Percentiles rank a stretch among this genome's conserved stretches.
phyloP scores from a whole-genome alignment of 2,329 filamentous ascomycete species.

The Hirsutella minnesotensis region DNA sequence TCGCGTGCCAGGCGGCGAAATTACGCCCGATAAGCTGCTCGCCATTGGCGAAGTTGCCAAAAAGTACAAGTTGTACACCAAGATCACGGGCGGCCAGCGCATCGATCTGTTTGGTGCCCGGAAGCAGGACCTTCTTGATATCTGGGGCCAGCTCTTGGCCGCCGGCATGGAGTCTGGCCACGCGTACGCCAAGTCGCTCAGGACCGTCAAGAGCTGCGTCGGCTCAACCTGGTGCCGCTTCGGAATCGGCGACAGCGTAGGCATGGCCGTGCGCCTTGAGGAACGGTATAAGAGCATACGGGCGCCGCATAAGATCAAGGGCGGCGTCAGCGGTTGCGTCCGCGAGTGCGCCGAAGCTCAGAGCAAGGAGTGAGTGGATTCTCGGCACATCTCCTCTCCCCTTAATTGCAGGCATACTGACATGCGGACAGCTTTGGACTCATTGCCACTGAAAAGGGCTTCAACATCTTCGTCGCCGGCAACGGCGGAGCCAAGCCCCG shows the following conservation, averaged over 20 bases:
- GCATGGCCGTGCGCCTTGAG: slow-evolving; percentile 78
- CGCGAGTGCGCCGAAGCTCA: slow-evolving; percentile 87
- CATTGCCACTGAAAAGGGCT: slow-evolving; percentile 85
- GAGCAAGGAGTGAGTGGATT: slow-evolving; percentile 64
- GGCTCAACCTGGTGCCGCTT: slow-evolving; percentile 87
- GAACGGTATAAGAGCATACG: slow-evolving; percentile 87
- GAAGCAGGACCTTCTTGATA: slow-evolving; percentile 73
- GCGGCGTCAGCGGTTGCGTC: slow-evolving; percentile 83
- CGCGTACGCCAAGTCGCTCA: slow-evolving; percentile 78
- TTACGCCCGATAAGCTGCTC: slow-evolving; percentile 76
- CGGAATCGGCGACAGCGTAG: slow-evolving; percentile 80
- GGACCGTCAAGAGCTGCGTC: slow-evolving; percentile 86
- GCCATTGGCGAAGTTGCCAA: slow-evolving; percentile 74
- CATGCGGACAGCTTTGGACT: slow-evolving; percentile 57
- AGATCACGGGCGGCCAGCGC: slow-evolving; percentile 83
- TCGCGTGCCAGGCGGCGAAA: slow-evolving; percentile 72
- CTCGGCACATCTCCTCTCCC: not conserved
- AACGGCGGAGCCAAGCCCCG: slow-evolving; percentile 80
- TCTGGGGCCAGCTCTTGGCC: slow-evolving; percentile 71
- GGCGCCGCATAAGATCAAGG: slow-evolving; percentile 84
- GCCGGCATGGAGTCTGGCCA: slow-evolving; percentile 86
- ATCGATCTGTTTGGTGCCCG: slow-evolving; percentile 89
- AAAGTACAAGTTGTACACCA: slow-evolving; percentile 76
- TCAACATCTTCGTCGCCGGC: slow-evolving; percentile 83
- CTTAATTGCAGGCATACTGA: not conserved